Evolutionary conservation across 106 monocot genomes (phyloP).

Genomic region (Triglochin maritima): DNA sequence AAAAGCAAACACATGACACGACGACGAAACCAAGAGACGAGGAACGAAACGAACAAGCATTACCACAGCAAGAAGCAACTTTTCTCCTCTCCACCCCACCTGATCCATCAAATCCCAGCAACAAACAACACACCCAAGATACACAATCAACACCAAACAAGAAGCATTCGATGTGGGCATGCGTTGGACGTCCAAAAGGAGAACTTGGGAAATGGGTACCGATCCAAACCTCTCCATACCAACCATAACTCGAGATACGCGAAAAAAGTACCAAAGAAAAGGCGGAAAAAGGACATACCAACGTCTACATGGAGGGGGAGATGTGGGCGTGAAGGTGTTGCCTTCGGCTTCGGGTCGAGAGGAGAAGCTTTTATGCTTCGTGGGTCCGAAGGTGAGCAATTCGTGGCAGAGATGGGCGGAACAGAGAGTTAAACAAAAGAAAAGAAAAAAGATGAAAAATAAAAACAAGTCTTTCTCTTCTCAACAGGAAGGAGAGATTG

Average conservation of each 20-base stretch:
- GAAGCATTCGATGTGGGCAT: too few species aligned
- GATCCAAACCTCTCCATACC: not conserved
- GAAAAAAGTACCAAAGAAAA: not conserved
- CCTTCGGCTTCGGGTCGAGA: not conserved
- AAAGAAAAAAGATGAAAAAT: not conserved
- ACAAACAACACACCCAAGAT: too few species aligned
- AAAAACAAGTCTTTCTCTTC: conserved; percentile 2
- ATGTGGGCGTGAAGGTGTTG: not conserved
- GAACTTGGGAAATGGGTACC: conserved; percentile 5
- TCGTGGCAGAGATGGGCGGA: not conserved
- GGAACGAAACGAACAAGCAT: too few species aligned
- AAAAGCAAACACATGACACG: too few species aligned
- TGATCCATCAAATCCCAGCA: too few species aligned
- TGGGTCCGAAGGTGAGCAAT: conserved; percentile 3
- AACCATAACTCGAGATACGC: not conserved
- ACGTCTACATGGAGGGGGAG: too few species aligned
- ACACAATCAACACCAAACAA: too few species aligned
- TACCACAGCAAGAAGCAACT: too few species aligned
- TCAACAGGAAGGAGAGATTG: too few species aligned
- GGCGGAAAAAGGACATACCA: not conserved
- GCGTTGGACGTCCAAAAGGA: not conserved
- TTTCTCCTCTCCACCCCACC: too few species aligned
- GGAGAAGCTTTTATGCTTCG: not conserved
- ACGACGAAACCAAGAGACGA: too few species aligned
- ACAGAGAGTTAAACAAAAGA: not conserved